phyloP scores from a whole-genome alignment of 805 yeast genomes.

The Dipodascus geniculatus region DNA sequence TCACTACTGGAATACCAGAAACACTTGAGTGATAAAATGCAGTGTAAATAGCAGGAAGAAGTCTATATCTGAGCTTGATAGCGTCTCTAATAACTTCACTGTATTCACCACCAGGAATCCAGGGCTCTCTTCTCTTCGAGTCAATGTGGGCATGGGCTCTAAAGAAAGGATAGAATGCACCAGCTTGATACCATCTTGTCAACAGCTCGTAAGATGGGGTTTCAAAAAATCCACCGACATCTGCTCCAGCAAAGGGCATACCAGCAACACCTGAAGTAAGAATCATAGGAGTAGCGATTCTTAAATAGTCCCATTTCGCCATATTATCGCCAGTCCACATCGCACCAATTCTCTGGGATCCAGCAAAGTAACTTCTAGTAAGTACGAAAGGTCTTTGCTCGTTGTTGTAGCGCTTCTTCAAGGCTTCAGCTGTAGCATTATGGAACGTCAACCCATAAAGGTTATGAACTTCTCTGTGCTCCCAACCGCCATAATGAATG shows the following conservation, averaged over 20 bases:
- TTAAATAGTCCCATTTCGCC: conserved; percentile 83
- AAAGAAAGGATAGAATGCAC: conserved; percentile 93
- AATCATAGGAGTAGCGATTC: conserved; percentile 76
- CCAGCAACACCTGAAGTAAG: conserved; percentile 73
- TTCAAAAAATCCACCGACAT: conserved; percentile 94
- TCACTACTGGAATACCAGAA: conserved; percentile 56
- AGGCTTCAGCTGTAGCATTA: conserved; percentile 63
- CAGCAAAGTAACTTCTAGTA: conserved; percentile 80
- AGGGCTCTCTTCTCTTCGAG: conserved; percentile 86
- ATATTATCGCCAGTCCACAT: conserved; percentile 98
- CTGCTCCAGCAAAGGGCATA: conserved; percentile 91
- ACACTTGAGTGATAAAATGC: conserved; percentile 53
- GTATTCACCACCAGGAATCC: conserved; percentile 68
- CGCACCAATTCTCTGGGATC: conserved; percentile 84
- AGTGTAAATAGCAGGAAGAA: conserved; percentile 74
- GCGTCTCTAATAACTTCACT: conserved; percentile 57
- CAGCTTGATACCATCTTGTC: conserved; percentile 92
- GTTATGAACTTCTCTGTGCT: conserved; percentile 87
- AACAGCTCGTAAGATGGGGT: conserved; percentile 73
- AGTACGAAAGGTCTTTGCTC: conserved; percentile 70
- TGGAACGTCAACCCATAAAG: conserved; percentile 70
- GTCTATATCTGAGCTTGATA: conserved; percentile 55
- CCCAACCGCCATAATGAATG: conserved; percentile 69
- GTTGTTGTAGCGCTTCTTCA: conserved; percentile 37
- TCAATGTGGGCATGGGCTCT: conserved; percentile 96